These are phyloP conservation scores for Yamadazyma songkhlaensis DNA, from an alignment of 1,139 yeast species.

Conservation along the genomic window DNA sequence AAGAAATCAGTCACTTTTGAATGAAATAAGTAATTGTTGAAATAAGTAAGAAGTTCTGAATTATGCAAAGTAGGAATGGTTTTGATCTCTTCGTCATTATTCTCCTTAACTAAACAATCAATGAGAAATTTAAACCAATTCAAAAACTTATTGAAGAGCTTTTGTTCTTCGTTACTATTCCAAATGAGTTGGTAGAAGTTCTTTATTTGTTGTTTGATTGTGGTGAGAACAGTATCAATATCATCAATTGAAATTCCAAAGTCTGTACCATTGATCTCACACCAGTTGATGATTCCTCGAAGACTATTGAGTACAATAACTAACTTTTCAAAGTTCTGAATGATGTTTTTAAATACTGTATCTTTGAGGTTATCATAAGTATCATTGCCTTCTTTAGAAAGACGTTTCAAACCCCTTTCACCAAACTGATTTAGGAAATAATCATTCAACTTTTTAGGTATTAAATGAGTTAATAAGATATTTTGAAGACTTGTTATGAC, in stretches of 20 bases:
- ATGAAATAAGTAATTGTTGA: conserved; percentile 25
- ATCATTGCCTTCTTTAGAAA: conserved; percentile 50
- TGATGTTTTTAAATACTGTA: conserved; percentile 45
- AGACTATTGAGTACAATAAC: conserved; percentile 49
- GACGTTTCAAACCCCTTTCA: conserved; percentile 63
- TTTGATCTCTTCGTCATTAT: conserved; percentile 27
- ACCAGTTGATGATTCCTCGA: conserved; percentile 43
- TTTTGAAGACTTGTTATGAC: conserved; percentile 36
- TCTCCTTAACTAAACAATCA: conserved; percentile 36
- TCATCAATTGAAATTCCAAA: conserved; percentile 28
- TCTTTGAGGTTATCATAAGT: conserved; percentile 50
- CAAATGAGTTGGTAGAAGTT: conserved; percentile 39
- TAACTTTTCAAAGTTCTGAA: conserved; percentile 58
- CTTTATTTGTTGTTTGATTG: conserved; percentile 33
- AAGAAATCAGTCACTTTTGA: conserved; percentile 25
- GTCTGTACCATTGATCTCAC: conserved; percentile 16
- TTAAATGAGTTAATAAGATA: conserved; percentile 55
- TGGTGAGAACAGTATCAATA: conserved; percentile 25
- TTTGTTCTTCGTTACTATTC: conserved; percentile 52
- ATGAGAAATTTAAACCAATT: conserved; percentile 45
- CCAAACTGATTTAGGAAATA: conserved; percentile 55
- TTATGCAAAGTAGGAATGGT: conserved; percentile 19
- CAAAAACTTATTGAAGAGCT: conserved; percentile 48
- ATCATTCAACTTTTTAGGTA: conserved; percentile 40
- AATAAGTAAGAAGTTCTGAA: conserved; percentile 28